Evolutionary conservation across 805 yeast species (phyloP).

Genomic region (Wickerhamomyces alni): DNA sequence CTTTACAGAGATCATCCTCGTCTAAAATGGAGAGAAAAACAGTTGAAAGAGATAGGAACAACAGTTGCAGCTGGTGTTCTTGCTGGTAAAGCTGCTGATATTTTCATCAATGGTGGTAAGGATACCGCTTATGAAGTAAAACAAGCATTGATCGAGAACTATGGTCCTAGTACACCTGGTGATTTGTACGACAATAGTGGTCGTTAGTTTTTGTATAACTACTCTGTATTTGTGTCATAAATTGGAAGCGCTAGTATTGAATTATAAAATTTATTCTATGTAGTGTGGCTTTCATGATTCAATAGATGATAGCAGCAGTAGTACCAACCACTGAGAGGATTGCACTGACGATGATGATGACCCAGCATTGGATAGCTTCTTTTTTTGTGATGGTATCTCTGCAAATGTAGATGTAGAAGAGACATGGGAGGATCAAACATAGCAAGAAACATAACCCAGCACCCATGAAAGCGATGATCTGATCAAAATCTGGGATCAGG

Average conservation of each 20-base stretch:
- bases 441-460: slow-evolving; percentile 73
- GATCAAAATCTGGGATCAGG: slow-evolving; percentile 72
- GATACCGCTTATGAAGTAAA: too few species aligned
- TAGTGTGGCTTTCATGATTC: too few species aligned
- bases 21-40: not conserved
- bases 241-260: too few species aligned
- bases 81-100: not conserved
- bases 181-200: too few species aligned
- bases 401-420: slow-evolving; percentile 61
- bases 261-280: too few species aligned
- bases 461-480: slow-evolving; percentile 75
- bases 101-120: not conserved
- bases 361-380: slow-evolving; percentile 35
- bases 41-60: not conserved
- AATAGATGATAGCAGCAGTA: slow-evolving; percentile 38
- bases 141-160: too few species aligned
- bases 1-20: not conserved
- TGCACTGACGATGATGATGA: slow-evolving; percentile 39
- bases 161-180: not conserved
- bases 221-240: too few species aligned
- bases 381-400: slow-evolving; percentile 31
- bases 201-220: too few species aligned
- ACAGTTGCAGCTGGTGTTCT: not conserved
- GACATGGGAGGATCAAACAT: slow-evolving; percentile 72
- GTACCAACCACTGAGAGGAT: slow-evolving; percentile 55